A percentile compares a stretch with the other conserved stretches of the same genome.
These are phyloP conservation scores for Selaginella tamariscina DNA, from an alignment of 75 land plant genomes.

Conservation along the genomic window DNA sequence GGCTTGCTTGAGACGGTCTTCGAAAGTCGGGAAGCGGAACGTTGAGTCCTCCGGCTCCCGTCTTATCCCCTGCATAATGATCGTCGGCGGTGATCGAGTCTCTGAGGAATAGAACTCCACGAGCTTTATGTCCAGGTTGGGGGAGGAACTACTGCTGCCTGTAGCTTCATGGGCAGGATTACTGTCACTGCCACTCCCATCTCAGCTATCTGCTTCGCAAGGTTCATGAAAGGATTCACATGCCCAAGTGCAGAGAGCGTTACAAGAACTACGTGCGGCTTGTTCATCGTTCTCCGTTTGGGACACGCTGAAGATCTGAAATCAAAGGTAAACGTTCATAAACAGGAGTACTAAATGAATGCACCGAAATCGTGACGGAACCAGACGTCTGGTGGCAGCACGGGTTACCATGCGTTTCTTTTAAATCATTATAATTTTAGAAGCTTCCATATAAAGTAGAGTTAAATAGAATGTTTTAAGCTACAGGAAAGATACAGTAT, in stretches of 20 bases:
- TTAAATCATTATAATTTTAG: background rate
- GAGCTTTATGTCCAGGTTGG: background rate
- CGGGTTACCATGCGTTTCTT: no score
- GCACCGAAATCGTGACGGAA: background rate
- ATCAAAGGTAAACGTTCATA: no score
- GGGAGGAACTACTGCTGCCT: background rate
- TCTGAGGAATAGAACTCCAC: background rate
- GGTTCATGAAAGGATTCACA: background rate
- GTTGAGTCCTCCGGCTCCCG: background rate
- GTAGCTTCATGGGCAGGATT: background rate
- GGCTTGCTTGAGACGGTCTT: background rate
- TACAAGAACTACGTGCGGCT: background rate
- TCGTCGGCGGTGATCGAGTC: background rate
- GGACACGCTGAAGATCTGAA: no score
- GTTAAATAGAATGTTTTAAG: no score
- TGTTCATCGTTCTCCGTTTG: no score
- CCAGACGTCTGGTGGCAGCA: no score
- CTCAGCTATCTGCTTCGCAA: background rate
- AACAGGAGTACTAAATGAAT: no score
- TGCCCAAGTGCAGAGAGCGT: background rate
- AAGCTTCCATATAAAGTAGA: background rate
- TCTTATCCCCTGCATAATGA: background rate
- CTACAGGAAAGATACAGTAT: no score
- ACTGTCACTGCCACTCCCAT: background rate
- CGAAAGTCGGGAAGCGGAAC: background rate